A percentile compares a stretch with the other conserved stretches of the same genome.
Conservation (phyloP, 2,329 filamentous ascomycete genomes). For the Sporothrix pseudoabietina region DNA sequence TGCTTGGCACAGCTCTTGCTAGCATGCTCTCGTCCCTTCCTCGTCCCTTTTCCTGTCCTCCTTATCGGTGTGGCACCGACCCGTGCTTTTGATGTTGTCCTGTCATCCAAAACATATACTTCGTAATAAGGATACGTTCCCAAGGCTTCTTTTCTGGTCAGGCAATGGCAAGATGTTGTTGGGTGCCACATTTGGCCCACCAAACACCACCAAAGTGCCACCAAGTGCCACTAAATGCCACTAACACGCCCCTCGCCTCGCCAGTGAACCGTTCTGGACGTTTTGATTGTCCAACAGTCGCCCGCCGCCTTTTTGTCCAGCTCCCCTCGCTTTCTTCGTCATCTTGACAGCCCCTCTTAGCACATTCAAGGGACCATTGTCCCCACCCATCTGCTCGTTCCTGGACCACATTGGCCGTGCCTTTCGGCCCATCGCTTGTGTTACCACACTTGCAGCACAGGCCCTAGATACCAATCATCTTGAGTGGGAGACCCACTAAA, state of each 20-base stretch:
- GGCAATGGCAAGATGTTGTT: neutral
- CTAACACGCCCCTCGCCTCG: neutral
- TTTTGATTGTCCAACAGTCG: neutral
- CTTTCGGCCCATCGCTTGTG: conserved; percentile 24
- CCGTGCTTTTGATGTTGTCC: neutral
- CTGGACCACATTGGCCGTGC: neutral
- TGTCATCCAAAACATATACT: neutral
- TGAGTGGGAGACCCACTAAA: neutral
- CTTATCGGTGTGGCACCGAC: neutral
- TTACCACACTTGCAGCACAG: conserved; percentile 6
- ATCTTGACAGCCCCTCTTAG: neutral
- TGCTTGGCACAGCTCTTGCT: neutral
- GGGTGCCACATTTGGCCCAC: neutral
- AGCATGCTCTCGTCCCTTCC: neutral
- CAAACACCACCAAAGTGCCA: neutral
- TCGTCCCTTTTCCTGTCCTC: neutral
- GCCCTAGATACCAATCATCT: conserved; percentile 9
- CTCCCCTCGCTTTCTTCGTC: neutral
- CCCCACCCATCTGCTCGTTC: neutral
- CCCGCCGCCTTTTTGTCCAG: neutral
- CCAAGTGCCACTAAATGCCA: neutral
- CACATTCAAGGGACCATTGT: neutral
- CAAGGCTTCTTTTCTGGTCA: neutral
- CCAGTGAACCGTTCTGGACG: neutral
- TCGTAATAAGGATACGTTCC: neutral